Evolutionary conservation across 1,284 basidiomycete species (phyloP).

Genomic region (Pisolithus thermaeus): DNA sequence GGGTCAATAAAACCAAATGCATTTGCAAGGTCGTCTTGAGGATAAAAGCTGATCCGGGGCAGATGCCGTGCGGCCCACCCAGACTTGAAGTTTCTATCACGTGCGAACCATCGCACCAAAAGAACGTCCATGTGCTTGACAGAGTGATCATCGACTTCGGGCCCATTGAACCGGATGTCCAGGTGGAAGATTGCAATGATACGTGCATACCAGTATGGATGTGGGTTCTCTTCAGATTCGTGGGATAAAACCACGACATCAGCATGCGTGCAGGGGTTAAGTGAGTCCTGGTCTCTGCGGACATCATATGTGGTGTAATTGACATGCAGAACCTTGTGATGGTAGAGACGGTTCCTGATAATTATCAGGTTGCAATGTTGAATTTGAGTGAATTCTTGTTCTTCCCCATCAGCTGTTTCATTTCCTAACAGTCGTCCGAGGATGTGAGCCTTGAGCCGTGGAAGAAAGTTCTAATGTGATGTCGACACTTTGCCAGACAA

Average conservation of each 20-base stretch:
- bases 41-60: constrained; percentile 4
- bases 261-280: constrained; percentile 14
- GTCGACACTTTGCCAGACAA: too few species aligned
- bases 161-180: neutral
- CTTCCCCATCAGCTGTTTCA: too few species aligned
- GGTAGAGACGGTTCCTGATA: too few species aligned
- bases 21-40: neutral
- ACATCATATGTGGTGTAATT: constrained; percentile 20
- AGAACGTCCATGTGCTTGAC: constrained; percentile 10
- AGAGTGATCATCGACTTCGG: neutral
- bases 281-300: constrained; percentile 16
- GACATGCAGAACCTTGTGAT: too few species aligned
- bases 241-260: constrained; percentile 14
- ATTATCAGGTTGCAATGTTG: too few species aligned
- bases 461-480: too few species aligned
- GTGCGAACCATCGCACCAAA: constrained; percentile 15
- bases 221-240: constrained; percentile 4
- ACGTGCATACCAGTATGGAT: constrained; percentile 9
- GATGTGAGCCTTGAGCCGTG: too few species aligned
- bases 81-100: constrained; percentile 3
- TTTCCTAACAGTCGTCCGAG: too few species aligned
- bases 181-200: constrained; percentile 7
- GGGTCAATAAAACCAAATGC: constrained; percentile 28
- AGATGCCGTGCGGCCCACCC: constrained; percentile 13
- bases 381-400: too few species aligned